Conservation (phyloP, 371 early-diverging fungal species). For the Mortierella sp. region DNA sequence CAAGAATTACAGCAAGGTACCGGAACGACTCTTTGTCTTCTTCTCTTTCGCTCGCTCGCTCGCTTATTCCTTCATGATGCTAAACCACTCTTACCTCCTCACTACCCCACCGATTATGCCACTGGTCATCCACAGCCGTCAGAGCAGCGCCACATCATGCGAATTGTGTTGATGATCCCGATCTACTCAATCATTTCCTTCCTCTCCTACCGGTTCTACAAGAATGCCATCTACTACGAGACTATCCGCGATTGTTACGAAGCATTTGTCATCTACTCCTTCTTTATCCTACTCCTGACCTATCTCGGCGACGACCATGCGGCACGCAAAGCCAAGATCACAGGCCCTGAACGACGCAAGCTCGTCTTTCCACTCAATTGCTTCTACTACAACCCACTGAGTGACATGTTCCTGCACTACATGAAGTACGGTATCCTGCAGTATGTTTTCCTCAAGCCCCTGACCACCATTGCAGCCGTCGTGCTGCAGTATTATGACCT, state of each 20-base stretch:
- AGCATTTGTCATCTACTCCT: constrained; percentile 69
- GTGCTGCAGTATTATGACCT: constrained; percentile 59
- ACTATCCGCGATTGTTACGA: constrained; percentile 76
- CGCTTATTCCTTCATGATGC: background rate
- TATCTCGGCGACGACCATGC: constrained; percentile 62
- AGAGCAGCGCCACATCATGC: constrained; percentile 71
- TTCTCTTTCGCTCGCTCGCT: background rate
- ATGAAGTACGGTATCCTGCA: constrained; percentile 70
- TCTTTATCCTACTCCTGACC: constrained; percentile 66
- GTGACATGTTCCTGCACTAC: constrained; percentile 64
- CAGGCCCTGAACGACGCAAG: constrained; percentile 44
- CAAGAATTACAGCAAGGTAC: constrained; percentile 57
- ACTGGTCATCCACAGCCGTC: constrained; percentile 31
- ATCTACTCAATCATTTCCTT: constrained; percentile 74
- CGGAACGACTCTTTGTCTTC: background rate
- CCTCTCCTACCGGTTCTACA: constrained; percentile 70
- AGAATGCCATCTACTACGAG: constrained; percentile 69
- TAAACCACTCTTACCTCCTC: background rate
- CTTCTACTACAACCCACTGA: constrained; percentile 64
- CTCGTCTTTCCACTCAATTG: constrained; percentile 74
- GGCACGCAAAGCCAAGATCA: constrained; percentile 48
- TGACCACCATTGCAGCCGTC: constrained; percentile 66
- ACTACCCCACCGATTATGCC: background rate
- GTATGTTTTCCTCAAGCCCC: constrained; percentile 70
- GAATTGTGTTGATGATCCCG: constrained; percentile 77